phyloP scores from a whole-genome alignment of 176 grass and related monocot species.

The Juncus effusus region DNA sequence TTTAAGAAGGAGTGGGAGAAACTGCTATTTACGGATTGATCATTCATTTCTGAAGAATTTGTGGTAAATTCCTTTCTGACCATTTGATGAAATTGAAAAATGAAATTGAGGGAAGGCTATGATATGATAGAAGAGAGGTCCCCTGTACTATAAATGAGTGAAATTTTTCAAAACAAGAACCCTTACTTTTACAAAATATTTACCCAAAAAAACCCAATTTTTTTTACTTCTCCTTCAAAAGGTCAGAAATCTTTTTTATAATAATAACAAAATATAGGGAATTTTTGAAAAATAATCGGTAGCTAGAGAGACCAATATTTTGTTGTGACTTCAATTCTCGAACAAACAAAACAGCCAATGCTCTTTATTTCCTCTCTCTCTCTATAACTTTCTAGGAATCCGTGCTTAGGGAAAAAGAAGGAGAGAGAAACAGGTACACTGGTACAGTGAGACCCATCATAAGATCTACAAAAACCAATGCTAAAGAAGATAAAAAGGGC shows the following conservation, averaged over 20 bases:
- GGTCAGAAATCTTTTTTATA: too few relatives aligned
- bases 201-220: not conserved
- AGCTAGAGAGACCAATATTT: too few relatives aligned
- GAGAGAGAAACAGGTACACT: slow-evolving; percentile 2
- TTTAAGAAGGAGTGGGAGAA: slow-evolving; percentile 20
- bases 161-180: not conserved
- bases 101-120: too few relatives aligned
- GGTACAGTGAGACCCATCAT: slow-evolving; percentile 16
- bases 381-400: slow-evolving; percentile 34
- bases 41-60: not conserved
- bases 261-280: too few relatives aligned
- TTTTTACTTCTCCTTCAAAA: too few relatives aligned
- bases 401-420: slow-evolving; percentile 13
- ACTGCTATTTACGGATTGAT: slow-evolving; percentile 19
- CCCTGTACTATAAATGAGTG: too few relatives aligned
- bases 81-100: not conserved
- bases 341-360: not conserved
- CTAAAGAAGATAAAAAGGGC: not conserved
- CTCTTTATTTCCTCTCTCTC: slow-evolving; percentile 3
- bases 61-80: slow-evolving; percentile 1
- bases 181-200: not conserved
- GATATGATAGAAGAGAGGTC: too few relatives aligned
- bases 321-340: too few relatives aligned
- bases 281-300: too few relatives aligned
- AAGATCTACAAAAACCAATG: slow-evolving; percentile 17